Evolutionary conservation across 495 filamentous ascomycete genomes (phyloP).

Genomic region (Sabuloglossum arenarium): DNA sequence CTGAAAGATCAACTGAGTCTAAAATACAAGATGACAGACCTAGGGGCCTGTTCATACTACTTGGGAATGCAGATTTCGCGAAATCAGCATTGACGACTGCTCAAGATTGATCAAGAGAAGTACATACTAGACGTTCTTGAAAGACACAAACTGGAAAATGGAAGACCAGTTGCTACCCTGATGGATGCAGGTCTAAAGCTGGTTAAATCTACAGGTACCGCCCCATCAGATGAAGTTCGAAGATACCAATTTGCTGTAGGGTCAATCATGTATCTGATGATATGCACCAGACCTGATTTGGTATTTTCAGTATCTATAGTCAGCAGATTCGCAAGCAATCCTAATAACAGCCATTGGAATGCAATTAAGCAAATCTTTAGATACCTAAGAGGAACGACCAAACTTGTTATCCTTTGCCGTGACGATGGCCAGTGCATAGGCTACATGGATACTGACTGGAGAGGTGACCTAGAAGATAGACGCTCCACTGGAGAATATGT

Average conservation of each 20-base stretch:
- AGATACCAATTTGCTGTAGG: slow-evolving; percentile 7
- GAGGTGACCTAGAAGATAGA: neutral
- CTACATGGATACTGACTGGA: slow-evolving; percentile 3
- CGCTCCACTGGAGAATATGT: neutral
- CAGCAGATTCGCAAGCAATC: slow-evolving; percentile 4
- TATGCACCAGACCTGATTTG: slow-evolving; percentile 9
- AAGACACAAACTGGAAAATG: slow-evolving; percentile 3
- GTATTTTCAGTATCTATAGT: slow-evolving; percentile 7
- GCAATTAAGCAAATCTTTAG: slow-evolving; percentile 7
- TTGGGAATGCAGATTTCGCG: slow-evolving; percentile 9
- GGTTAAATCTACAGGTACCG: slow-evolving; percentile 1
- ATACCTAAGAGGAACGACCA: slow-evolving; percentile 9
- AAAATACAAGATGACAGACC: slow-evolving; percentile 10
- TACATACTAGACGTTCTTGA: slow-evolving; percentile 9
- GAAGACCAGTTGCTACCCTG: slow-evolving; percentile 6
- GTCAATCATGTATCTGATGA: slow-evolving; percentile 8
- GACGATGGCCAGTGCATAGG: neutral
- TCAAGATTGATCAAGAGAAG: slow-evolving; percentile 6
- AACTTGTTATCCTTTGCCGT: slow-evolving; percentile 7
- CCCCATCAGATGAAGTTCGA: neutral
- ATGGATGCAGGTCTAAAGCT: slow-evolving; percentile 7
- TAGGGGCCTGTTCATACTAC: slow-evolving; percentile 8
- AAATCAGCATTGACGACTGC: slow-evolving; percentile 1
- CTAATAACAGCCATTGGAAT: slow-evolving; percentile 3
- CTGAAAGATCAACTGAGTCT: slow-evolving; percentile 7